phyloP scores from a whole-genome alignment of 2,329 filamentous ascomycete species.

The Sarocladiaceae sp. region DNA sequence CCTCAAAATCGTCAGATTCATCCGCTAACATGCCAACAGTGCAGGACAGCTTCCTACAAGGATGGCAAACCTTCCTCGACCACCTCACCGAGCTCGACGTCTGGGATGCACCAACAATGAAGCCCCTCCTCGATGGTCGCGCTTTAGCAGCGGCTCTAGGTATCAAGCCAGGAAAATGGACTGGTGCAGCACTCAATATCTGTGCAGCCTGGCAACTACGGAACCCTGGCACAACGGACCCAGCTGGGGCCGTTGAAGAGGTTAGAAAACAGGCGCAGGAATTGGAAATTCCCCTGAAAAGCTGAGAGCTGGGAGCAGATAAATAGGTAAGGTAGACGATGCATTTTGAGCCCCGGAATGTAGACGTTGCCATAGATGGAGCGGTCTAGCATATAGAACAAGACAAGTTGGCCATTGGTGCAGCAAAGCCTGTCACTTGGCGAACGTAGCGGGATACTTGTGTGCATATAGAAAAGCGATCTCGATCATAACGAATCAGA shows the following conservation, averaged over 20 bases:
- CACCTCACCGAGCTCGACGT: conserved; percentile 51
- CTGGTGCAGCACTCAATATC: conserved; percentile 71
- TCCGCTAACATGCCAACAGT: too few relatives aligned
- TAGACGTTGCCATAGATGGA: too few relatives aligned
- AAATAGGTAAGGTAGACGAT: too few relatives aligned
- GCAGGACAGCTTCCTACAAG: conserved; percentile 38
- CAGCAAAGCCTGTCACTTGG: too few relatives aligned
- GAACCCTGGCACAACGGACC: conserved; percentile 63
- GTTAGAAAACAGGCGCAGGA: conserved; percentile 48
- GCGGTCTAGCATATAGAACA: too few relatives aligned
- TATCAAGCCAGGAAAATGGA: conserved; percentile 77
- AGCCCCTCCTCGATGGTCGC: conserved; percentile 69
- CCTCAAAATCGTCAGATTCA: too few relatives aligned
- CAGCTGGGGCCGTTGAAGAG: conserved; percentile 54
- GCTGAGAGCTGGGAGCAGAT: not conserved
- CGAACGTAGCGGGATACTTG: too few relatives aligned
- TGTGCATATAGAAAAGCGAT: too few relatives aligned
- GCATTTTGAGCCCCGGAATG: too few relatives aligned
- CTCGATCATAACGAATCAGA: too few relatives aligned
- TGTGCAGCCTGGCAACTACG: conserved; percentile 87
- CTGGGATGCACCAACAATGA: conserved; percentile 53
- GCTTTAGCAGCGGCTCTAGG: conserved; percentile 65
- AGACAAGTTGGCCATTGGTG: too few relatives aligned
- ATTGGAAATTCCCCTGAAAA: conserved; percentile 35
- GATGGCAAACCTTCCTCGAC: conserved; percentile 53